Evolutionary conservation across 2,329 filamentous ascomycete species (phyloP), one percentile per base, ranked within the genome.

Genomic region (Pseudopyricularia cyperi): DNA sequence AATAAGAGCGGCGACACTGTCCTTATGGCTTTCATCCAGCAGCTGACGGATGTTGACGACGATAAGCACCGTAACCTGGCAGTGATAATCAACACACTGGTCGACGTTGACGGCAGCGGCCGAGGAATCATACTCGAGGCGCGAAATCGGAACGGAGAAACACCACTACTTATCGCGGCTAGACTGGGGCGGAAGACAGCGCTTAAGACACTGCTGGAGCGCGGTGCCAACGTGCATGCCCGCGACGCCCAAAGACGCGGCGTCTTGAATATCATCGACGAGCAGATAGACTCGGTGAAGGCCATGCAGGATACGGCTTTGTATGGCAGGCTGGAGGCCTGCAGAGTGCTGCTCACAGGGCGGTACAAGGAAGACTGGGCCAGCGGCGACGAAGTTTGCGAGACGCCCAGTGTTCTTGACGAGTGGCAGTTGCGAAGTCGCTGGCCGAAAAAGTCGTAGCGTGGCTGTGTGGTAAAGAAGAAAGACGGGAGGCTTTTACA

Each of bases 71-170:
- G 61, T 17, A 71, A 74, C 0, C 70, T 75, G 1, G 66, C 67
- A 8, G 55, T 60, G 4, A 72, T 79, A 7, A 61, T 80, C 4
- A 62, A 68, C 50, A 58, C 65, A 0, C 66, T 80, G 1, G 56
- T 76, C 17, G 53, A 61, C 0, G 60, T 60, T 0, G 53, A 61
- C 0, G 61, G 60, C 0, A 42, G 22, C 17, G 37, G 37, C 17
- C 37, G 37, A 19, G 72, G 73, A 1, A 75, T 74, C 0, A 60
- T 68, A 1, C 56, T 79, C 4, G 66, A 79, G 52, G 71, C 69
- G 5, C 72, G 76, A 28, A 80, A 80, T 58, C 65, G 74, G 3
- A 62, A 66, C 1, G 76, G 76, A 39, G 77, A 80, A 62, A 80
- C 77, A 0, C 70, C 76, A 0, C 65, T 80, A 28, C 73, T 79